Evolutionary conservation across 225 moss, liverwort and hornwort species (phyloP).

Genomic region (Anthoceros angustus): DNA sequence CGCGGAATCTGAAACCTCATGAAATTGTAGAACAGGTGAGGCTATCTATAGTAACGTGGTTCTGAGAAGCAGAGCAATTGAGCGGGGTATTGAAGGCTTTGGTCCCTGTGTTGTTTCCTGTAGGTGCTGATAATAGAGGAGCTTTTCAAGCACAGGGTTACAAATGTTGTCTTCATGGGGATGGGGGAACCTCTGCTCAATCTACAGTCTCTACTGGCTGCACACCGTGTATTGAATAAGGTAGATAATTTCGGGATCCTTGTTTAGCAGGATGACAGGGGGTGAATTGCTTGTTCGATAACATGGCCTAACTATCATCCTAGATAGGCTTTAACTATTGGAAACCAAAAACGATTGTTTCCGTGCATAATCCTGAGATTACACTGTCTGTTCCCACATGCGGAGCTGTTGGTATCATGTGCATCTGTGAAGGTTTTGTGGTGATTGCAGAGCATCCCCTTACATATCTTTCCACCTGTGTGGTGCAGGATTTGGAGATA

Average conservation of each 20-base stretch:
- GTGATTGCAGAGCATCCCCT: background rate
- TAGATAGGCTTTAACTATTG: too few relatives aligned
- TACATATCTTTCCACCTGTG: background rate
- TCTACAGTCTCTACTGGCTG: constrained; percentile 50
- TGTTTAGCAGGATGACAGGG: background rate
- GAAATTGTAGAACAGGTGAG: constrained; percentile 95
- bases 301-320: too few relatives aligned
- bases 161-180: constrained; percentile 98
- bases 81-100: background rate
- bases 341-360: background rate
- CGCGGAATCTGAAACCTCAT: constrained; percentile 75
- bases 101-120: background rate
- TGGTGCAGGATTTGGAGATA: constrained; percentile 59
- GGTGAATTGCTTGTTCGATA: too few relatives aligned
- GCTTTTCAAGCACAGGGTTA: constrained; percentile 63
- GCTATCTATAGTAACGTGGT: background rate
- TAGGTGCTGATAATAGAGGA: constrained; percentile 85
- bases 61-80: background rate
- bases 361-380: background rate
- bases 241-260: constrained; percentile 11
- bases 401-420: constrained; percentile 5
- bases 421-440: background rate
- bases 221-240: constrained; percentile 70
- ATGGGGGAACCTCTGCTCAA: constrained; percentile 99
- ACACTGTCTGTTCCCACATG: background rate